Conservation (phyloP, 495 filamentous ascomycete genomes). For the Annulohypoxylon bovei region DNA sequence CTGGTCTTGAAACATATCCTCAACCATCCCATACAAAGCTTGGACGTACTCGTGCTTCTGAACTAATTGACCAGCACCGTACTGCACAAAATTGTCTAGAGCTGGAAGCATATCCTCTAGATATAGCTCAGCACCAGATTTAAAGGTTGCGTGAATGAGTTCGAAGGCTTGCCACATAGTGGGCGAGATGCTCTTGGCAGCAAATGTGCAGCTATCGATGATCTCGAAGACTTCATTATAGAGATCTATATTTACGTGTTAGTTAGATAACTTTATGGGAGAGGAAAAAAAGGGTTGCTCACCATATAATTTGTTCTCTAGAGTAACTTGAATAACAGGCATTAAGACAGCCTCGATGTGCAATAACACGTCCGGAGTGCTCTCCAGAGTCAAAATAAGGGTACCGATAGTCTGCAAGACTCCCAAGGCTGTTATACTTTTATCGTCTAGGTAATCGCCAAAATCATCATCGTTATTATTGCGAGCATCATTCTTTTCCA, state of each 20-base stretch:
- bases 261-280: conserved; percentile 24
- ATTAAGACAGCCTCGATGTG: conserved; percentile 96
- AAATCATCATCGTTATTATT: conserved; percentile 78
- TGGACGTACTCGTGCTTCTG: conserved; percentile 87
- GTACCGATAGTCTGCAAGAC: conserved; percentile 98
- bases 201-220: conserved; percentile 99
- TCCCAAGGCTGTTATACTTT: conserved; percentile 96
- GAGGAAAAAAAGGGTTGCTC: conserved; percentile 28
- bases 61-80: conserved; percentile 79
- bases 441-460: conserved; percentile 94
- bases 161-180: conserved; percentile 99
- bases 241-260: conserved; percentile 65
- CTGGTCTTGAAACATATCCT: conserved; percentile 74
- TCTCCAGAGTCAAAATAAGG: conserved; percentile 94
- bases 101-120: conserved; percentile 99
- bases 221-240: conserved; percentile 99
- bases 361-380: conserved; percentile 90
- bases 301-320: conserved; percentile 96
- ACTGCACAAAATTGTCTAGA: conserved; percentile 95
- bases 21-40: conserved; percentile 84
- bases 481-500: conserved; percentile 82
- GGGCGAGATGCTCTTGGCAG: conserved; percentile 91
- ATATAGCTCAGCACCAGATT: conserved; percentile 94
- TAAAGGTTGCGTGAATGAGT: conserved; percentile 95
- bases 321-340: conserved; percentile 93